A percentile compares a stretch with the other conserved stretches of the same genome.
phyloP scores from a whole-genome alignment of 139 green algal genomes.

The Volvox reticuliferus region DNA sequence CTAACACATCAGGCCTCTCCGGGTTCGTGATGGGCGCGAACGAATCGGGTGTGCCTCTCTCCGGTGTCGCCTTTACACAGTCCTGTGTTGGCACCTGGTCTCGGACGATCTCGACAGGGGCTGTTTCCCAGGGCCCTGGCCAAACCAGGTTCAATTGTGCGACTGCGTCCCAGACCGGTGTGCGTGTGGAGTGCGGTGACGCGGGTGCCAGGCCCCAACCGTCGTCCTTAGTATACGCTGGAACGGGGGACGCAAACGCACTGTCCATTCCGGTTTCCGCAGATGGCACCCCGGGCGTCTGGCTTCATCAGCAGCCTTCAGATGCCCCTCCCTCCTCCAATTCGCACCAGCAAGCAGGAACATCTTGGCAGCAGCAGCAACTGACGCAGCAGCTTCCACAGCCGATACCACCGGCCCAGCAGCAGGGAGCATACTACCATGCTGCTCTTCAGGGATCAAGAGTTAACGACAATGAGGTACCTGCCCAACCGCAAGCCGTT shows the following conservation, averaged over 20 bases:
- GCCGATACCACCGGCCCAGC: too few relatives aligned
- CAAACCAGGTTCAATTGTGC: not conserved
- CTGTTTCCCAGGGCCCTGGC: not conserved
- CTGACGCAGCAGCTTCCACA: too few relatives aligned
- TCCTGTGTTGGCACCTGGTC: not conserved
- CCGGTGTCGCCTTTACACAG: not conserved
- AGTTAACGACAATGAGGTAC: too few relatives aligned
- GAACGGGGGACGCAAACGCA: too few relatives aligned
- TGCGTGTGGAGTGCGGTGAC: too few relatives aligned
- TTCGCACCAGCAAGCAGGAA: not conserved
- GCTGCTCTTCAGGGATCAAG: too few relatives aligned
- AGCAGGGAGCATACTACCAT: too few relatives aligned
- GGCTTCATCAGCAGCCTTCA: not conserved
- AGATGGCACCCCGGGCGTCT: too few relatives aligned
- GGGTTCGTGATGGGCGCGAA: not conserved
- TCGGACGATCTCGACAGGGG: conserved; percentile 1
- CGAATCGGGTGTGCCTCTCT: not conserved
- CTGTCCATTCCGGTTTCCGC: not conserved
- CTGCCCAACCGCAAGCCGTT: too few relatives aligned
- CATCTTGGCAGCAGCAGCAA: not conserved
- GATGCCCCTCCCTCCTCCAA: not conserved
- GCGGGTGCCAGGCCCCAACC: too few relatives aligned
- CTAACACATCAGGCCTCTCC: not conserved
- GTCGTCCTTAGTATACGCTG: too few relatives aligned
- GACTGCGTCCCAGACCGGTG: too few relatives aligned